phyloP scores from a whole-genome alignment of 306 rosid genomes.

The Chamaecrista fasciculata region DNA sequence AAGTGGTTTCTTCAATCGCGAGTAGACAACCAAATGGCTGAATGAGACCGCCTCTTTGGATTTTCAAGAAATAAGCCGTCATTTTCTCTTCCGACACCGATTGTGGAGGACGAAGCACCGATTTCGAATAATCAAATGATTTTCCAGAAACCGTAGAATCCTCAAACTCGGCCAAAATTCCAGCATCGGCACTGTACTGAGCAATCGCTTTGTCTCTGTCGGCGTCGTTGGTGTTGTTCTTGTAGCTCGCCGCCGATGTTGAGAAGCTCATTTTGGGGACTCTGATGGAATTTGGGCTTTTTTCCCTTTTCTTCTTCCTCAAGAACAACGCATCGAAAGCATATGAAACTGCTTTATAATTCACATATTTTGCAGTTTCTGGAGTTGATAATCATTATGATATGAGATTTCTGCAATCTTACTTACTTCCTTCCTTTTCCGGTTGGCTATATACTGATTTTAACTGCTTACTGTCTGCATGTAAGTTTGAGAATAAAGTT shows the following conservation, averaged over 20 bases:
- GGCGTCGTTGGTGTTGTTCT: slow-evolving; percentile 25
- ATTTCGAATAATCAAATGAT: slow-evolving; percentile 61
- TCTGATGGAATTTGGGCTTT: neutral
- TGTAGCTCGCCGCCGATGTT: slow-evolving; percentile 53
- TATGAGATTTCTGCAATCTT: too few relatives aligned
- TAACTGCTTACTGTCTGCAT: neutral
- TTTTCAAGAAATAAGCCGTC: slow-evolving; percentile 49
- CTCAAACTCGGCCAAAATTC: slow-evolving; percentile 60
- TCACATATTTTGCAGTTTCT: neutral
- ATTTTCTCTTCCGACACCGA: slow-evolving; percentile 65
- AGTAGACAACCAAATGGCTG: slow-evolving; percentile 81
- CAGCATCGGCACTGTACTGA: slow-evolving; percentile 69
- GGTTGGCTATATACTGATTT: too few relatives aligned
- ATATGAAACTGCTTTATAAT: neutral
- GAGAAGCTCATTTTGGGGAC: slow-evolving; percentile 42
- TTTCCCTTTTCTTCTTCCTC: neutral
- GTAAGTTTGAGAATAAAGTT: neutral
- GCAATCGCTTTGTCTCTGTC: slow-evolving; percentile 40
- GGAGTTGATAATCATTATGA: too few relatives aligned
- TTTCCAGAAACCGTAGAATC: slow-evolving; percentile 53
- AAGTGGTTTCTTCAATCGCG: slow-evolving; percentile 56
- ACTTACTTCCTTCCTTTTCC: too few relatives aligned
- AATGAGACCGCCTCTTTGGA: slow-evolving; percentile 75
- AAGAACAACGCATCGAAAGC: slow-evolving; percentile 9
- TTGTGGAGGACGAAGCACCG: slow-evolving; percentile 41